Base-by-base conservation (phyloP, 2,329 filamentous ascomycete species). In the Botryotinia calthae region DNA sequence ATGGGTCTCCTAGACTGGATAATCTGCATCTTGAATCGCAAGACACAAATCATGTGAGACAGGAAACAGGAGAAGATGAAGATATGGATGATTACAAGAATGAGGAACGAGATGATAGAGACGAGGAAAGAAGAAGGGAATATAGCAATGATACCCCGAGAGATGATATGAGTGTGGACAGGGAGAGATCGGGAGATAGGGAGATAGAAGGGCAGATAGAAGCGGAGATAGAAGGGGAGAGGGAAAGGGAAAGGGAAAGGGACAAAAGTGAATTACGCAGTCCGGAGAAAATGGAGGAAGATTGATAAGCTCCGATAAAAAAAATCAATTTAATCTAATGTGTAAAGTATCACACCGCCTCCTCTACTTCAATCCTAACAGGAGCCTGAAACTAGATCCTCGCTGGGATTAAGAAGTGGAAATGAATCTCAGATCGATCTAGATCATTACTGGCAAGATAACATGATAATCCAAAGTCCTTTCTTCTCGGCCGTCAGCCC, bases 101-200 rank as follows among this genome's bases (percentile, higher is more conserved):
- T 14, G 51, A 51, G 20, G 69, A 63, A n/a, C 18, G 42, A 48
- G 74, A 76, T 63, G 51, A 73, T 10, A 28, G n/a, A 28, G 51
- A 56, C 3, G 76, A 78, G 51, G 71, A 51, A 40, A 69, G 58
- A 69, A 68, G 76, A 40, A 73, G 73, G n/a, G n/a, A n/a, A 44
- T 72, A 72, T 70, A 74, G 72, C 58, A 71, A 77, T 76, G 77
- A 79, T 78, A 77, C 77, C 76, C 75, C 75, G 8, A 73, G 72
- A 69, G 74, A 78, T 56, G 75, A 77, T 62, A 74, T 73, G 68
- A 75, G 73, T 22, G 34, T 73, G 14, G 72, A 76, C 34, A 66
- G 70, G 10, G 69, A 59, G 18, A 54, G 56, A 42, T 70, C 54
- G 42, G 31, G 48, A 34, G 70, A 72, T 34, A 69, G 70, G 51